Percentiles rank a stretch among this genome's conserved stretches.
Conservation (phyloP, 139 green algal genomes). For the Volvox africanus region DNA sequence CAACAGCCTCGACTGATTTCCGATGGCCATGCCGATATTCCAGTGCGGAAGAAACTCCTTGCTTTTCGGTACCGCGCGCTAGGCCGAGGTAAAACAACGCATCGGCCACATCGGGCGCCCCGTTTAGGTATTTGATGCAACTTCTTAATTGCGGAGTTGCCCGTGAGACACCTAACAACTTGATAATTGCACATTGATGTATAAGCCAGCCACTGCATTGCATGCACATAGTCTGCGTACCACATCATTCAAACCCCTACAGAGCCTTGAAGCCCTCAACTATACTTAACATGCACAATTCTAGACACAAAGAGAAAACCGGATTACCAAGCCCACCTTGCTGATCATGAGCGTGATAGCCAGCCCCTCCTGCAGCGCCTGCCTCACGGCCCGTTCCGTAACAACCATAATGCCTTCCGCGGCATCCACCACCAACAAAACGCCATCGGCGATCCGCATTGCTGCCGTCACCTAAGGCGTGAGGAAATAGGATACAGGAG, state of each 20-base stretch:
- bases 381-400: slow-evolving; percentile 87
- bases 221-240: too few species aligned
- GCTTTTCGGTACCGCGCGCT: neutral
- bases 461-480: slow-evolving; percentile 74
- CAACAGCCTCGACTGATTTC: neutral
- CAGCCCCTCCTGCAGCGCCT: slow-evolving; percentile 90
- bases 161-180: too few species aligned
- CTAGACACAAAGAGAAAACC: too few species aligned
- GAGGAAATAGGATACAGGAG: too few species aligned
- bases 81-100: neutral
- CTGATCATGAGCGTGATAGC: slow-evolving; percentile 91
- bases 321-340: slow-evolving; percentile 76
- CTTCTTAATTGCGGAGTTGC: too few species aligned
- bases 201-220: too few species aligned
- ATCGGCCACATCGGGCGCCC: neutral
- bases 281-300: too few species aligned
- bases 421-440: slow-evolving; percentile 95
- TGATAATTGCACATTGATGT: too few species aligned
- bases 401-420: slow-evolving; percentile 95
- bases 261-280: too few species aligned
- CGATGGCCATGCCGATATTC: slow-evolving; percentile 12
- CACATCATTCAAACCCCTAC: too few species aligned
- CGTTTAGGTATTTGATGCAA: neutral
- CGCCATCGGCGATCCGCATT: slow-evolving; percentile 86
- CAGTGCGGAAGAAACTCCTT: neutral